Percentiles rank a stretch among this genome's conserved stretches.
Conservation (phyloP, 495 filamentous ascomycete genomes). For the Aspergillus biplanus region DNA sequence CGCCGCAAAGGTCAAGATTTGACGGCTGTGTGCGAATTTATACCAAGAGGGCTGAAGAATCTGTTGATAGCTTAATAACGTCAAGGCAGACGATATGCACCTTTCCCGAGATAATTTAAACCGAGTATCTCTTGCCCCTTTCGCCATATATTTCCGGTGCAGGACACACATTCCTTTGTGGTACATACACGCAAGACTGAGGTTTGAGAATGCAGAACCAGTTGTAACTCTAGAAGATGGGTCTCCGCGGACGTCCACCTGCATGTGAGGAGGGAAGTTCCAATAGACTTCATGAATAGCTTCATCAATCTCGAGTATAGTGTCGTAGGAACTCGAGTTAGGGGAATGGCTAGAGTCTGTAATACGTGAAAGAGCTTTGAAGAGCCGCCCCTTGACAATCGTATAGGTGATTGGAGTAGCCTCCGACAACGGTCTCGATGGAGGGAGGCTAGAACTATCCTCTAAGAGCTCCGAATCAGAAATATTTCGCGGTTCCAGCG, state of each 20-base stretch:
- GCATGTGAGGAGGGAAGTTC: slow-evolving; percentile 14
- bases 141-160: slow-evolving; percentile 13
- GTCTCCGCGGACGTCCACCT: not conserved
- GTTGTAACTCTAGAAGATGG: not conserved
- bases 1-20: slow-evolving; percentile 13
- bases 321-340: not conserved
- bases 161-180: slow-evolving; percentile 18
- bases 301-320: slow-evolving; percentile 7
- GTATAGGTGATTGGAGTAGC: slow-evolving; percentile 19
- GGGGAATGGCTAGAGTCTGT: slow-evolving; percentile 10
- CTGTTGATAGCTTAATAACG: slow-evolving; percentile 5
- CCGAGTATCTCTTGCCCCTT: not conserved
- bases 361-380: slow-evolving; percentile 10
- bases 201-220: not conserved
- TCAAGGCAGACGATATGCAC: slow-evolving; percentile 15
- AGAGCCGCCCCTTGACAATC: slow-evolving; percentile 19
- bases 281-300: not conserved
- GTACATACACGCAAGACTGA: slow-evolving; percentile 14
- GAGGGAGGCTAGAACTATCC: slow-evolving; percentile 27
- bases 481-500: slow-evolving; percentile 43
- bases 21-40: slow-evolving; percentile 5
- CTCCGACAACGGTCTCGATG: slow-evolving; percentile 25
- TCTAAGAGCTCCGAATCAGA: slow-evolving; percentile 37
- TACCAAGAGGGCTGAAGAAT: slow-evolving; percentile 13
- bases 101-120: slow-evolving; percentile 8